phyloP scores from a whole-genome alignment of 2,329 filamentous ascomycete species.

The Pseudocercospora cruenta region DNA sequence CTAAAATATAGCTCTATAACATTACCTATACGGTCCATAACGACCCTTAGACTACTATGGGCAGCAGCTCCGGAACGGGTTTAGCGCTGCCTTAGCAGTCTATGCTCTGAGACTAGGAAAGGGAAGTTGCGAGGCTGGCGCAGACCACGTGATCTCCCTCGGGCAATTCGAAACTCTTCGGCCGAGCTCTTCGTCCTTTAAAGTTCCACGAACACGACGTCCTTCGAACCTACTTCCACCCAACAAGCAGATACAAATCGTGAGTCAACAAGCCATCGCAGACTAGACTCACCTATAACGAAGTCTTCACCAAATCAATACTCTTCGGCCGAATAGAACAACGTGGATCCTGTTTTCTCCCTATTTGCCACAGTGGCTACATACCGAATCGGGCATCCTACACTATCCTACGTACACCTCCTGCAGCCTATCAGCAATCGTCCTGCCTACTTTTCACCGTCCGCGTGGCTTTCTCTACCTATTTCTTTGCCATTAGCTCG shows the following conservation, averaged over 20 bases:
- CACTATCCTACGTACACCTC: conserved; percentile 22
- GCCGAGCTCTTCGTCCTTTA: not conserved
- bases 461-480: conserved; percentile 24
- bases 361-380: conserved; percentile 17
- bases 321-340: conserved; percentile 9
- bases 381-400: conserved; percentile 14
- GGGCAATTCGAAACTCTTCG: not conserved
- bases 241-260: not conserved
- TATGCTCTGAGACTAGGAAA: too few relatives aligned
- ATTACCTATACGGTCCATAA: too few relatives aligned
- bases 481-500: conserved; percentile 10
- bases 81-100: too few relatives aligned
- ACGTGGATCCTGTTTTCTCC: conserved; percentile 5
- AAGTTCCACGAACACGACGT: not conserved
- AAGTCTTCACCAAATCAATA: conserved; percentile 9
- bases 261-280: not conserved
- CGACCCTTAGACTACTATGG: too few relatives aligned
- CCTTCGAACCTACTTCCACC: not conserved
- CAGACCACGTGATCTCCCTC: not conserved
- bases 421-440: conserved; percentile 23
- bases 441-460: conserved; percentile 19
- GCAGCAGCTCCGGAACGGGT: too few relatives aligned
- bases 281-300: conserved; percentile 6
- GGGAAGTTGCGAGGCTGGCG: not conserved
- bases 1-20: too few relatives aligned